phyloP scores from a whole-genome alignment of 805 yeast species.

The Tetrapisispora nanseiensis region DNA sequence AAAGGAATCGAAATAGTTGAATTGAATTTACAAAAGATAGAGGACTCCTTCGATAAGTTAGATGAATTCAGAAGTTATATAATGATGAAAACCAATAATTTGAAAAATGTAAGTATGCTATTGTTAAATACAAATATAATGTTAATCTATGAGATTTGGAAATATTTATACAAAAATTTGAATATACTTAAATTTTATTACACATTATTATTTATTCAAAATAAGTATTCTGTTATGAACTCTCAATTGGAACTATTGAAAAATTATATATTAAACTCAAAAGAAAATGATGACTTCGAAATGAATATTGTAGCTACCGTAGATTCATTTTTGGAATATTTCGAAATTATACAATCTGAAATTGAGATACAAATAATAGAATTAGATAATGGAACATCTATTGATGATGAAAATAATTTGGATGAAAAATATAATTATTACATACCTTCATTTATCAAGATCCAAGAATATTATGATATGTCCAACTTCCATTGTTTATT shows the following conservation, averaged over 20 bases:
- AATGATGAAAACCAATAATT: not conserved
- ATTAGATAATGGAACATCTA: not conserved
- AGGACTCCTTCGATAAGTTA: not conserved
- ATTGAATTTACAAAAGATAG: not conserved
- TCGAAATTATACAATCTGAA: not conserved
- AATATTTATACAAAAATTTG: not conserved
- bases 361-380: not conserved
- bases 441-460: conserved; percentile 12
- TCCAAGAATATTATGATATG: conserved; percentile 62
- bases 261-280: not conserved
- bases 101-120: not conserved
- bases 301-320: not conserved
- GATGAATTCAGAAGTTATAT: not conserved
- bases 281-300: not conserved
- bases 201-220: not conserved
- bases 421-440: conserved; percentile 1
- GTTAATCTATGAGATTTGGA: conserved; percentile 2
- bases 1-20: not conserved
- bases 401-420: not conserved
- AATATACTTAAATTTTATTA: not conserved
- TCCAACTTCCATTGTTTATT: conserved; percentile 32
- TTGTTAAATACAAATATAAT: not conserved
- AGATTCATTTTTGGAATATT: conserved; percentile 1
- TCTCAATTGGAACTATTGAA: not conserved
- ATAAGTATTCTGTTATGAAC: not conserved